Evolutionary conservation across 805 yeast species (phyloP).

Genomic region (Jamesozyma lodderae): DNA sequence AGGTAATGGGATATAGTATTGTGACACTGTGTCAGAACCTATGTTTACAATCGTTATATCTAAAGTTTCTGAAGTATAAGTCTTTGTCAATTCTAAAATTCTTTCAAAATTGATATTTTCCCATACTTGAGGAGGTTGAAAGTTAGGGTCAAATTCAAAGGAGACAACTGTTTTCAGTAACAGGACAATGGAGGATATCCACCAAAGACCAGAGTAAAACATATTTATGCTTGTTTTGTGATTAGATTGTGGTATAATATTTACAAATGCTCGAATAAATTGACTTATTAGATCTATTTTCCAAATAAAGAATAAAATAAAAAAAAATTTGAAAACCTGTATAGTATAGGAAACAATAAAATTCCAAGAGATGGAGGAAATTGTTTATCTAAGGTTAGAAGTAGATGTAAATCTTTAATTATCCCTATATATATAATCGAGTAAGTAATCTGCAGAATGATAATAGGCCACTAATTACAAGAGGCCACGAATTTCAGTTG

Average conservation of each 20-base stretch:
- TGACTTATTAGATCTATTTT: too few relatives aligned
- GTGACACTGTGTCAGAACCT: constrained; percentile 42
- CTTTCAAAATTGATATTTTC: constrained; percentile 51
- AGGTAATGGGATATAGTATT: constrained; percentile 55
- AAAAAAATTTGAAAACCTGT: too few relatives aligned
- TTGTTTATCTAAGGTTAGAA: too few relatives aligned
- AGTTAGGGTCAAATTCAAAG: constrained; percentile 2
- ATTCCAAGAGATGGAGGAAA: too few relatives aligned
- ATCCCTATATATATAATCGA: too few relatives aligned
- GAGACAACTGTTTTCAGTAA: constrained; percentile 2
- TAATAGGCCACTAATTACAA: background rate
- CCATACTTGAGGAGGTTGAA: constrained; percentile 27
- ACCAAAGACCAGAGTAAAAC: constrained; percentile 3
- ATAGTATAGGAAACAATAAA: too few relatives aligned
- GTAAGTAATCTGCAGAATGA: too few relatives aligned
- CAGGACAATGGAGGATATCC: constrained; percentile 1
- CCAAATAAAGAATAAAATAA: too few relatives aligned
- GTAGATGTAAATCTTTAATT: too few relatives aligned
- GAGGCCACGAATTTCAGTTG: background rate
- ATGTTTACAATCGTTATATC: constrained; percentile 51
- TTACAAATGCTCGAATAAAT: background rate
- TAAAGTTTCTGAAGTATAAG: constrained; percentile 56
- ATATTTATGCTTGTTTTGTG: background rate
- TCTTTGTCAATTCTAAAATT: constrained; percentile 51
- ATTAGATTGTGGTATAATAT: background rate